Evolutionary conservation across 352 stramenopile genomes (phyloP), one percentile per base, ranked within the genome.

Genomic region (Pythium biforme): DNA sequence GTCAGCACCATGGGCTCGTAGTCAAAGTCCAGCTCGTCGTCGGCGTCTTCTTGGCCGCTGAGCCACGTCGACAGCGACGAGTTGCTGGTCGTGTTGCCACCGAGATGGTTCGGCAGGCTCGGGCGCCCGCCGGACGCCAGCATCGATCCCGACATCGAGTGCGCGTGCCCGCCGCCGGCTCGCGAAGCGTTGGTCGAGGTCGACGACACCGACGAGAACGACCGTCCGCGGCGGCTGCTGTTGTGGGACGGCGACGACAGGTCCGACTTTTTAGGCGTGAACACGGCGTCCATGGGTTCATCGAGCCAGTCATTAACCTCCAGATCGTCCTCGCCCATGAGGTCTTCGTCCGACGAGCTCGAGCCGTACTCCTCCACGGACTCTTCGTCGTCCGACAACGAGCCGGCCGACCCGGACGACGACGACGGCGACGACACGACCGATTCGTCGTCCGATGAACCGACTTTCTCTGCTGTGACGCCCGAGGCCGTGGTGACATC

Each of bases 251-350:
- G 77, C 72, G 59, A 84, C 70, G 29, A 89, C 75, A 0, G 71
- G 72, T 33, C 86, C 77, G 70, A 86, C 27, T 67, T 53, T 45
- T 74, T 75, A 31, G 80, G 80, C 15, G 83, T 82, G 41, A 88
- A 63, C 34, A 90, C 64, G 0, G 77, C 77, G 55, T 88, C 78
- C 25, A 89, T 75, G 0, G 77, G 76, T 33, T 90, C 83, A 67
- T 89, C 83, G 20, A 92, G 81, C 83, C 83, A 92, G 66, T 92
- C 83, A 54, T 73, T 85, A 15, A 92, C 71, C 48, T 79, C 66
- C 3, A 88, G 53, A 22, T 90, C 83, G 27, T 88, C 81, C 0
- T 68, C 70, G 1, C 86, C 77, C 2, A 74, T 23, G 20, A 74
- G 39, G 20, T 77, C 73, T 49, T 77, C 73, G 39, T 70, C 62